Conservation (phyloP, 306 rosid genomes). For the Styphnolobium japonicum region DNA sequence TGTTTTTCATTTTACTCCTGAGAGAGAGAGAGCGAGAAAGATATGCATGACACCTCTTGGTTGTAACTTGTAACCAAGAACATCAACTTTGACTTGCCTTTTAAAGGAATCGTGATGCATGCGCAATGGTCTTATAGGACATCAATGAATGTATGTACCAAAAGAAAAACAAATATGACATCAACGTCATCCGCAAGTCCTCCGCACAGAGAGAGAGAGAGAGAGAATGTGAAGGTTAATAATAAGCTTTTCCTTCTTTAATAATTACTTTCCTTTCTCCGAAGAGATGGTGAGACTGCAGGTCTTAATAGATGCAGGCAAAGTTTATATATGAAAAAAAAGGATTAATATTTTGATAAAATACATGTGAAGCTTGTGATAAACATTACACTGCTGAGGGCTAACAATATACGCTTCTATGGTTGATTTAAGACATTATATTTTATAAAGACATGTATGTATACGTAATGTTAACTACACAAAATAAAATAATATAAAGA, state of each 20-base stretch:
- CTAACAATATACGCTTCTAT: background rate
- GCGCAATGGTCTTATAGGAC: conserved; percentile 17
- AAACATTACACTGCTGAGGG: background rate
- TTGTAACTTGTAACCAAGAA: conserved; percentile 1
- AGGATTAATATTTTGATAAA: background rate
- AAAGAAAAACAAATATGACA: background rate
- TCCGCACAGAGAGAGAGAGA: background rate
- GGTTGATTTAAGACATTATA: background rate
- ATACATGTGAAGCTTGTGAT: background rate
- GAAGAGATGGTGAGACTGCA: background rate
- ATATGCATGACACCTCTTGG: background rate
- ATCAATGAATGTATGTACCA: background rate
- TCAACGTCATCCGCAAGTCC: background rate
- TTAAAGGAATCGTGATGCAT: conserved; percentile 9
- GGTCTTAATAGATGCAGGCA: background rate
- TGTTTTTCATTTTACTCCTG: background rate
- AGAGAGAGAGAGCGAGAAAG: background rate
- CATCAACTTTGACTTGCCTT: conserved; percentile 30
- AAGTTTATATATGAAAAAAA: background rate
- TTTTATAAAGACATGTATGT: background rate
- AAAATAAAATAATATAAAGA: background rate
- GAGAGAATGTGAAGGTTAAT: too few relatives aligned
- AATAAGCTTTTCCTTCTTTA: background rate
- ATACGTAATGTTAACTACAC: background rate
- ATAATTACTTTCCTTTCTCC: background rate